These are phyloP conservation scores for Cymbopogon citratus DNA, from an alignment of 176 grass and related monocot genomes.

Conservation along the genomic window DNA sequence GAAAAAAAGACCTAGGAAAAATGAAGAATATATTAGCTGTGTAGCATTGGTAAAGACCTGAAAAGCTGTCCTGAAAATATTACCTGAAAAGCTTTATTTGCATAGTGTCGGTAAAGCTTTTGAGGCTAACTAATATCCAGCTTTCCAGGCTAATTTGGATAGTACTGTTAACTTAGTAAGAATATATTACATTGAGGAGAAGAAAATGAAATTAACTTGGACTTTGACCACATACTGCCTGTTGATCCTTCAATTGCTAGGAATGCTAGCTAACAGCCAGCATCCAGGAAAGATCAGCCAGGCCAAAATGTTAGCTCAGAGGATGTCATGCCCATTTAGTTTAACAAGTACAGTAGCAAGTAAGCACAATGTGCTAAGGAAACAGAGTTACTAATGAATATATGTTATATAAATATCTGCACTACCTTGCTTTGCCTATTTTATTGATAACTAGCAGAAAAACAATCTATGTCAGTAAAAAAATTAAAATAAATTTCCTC, in stretches of 20 bases:
- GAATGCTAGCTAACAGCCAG: background rate
- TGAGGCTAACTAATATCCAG: background rate
- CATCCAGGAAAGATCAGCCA: background rate
- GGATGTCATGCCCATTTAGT: background rate
- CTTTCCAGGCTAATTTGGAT: background rate
- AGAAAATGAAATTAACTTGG: background rate
- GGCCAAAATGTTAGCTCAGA: background rate
- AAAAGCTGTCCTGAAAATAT: too few relatives aligned
- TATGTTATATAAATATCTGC: background rate
- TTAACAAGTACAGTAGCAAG: background rate
- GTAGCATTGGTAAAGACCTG: too few relatives aligned
- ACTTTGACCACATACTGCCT: background rate
- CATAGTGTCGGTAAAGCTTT: too few relatives aligned
- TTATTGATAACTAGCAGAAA: background rate
- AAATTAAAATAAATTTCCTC: background rate
- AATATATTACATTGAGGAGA: background rate
- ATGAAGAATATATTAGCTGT: too few relatives aligned
- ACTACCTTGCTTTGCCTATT: background rate
- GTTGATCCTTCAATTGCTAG: background rate
- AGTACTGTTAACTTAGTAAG: background rate
- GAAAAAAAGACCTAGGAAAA: too few relatives aligned
- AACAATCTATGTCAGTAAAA: background rate
- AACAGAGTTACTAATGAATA: background rate
- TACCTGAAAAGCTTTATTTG: too few relatives aligned
- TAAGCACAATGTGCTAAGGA: background rate